Conservation (phyloP, 75 land plant species). For the Picea glauca region DNA sequence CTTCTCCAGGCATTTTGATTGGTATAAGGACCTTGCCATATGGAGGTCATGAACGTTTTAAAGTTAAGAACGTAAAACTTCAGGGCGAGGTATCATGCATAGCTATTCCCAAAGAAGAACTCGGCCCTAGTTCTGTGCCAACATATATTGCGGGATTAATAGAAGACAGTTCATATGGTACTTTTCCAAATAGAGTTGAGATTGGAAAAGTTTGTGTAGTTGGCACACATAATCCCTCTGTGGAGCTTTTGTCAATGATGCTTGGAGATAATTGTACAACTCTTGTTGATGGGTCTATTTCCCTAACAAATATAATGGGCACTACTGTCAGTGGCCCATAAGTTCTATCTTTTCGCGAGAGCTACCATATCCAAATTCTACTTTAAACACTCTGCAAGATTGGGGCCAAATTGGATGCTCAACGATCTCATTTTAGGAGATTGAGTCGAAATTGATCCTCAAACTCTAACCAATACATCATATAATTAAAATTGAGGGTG, state of each 20-base stretch:
- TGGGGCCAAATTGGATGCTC: too few relatives aligned
- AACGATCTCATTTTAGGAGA: too few relatives aligned
- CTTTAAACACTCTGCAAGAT: too few relatives aligned
- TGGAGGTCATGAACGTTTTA: constrained; percentile 48
- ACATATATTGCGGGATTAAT: constrained; percentile 21
- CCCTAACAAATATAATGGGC: constrained; percentile 52
- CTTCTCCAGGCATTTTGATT: too few relatives aligned
- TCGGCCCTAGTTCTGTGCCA: constrained; percentile 18
- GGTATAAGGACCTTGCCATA: constrained; percentile 37
- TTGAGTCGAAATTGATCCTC: too few relatives aligned
- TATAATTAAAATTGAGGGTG: too few relatives aligned
- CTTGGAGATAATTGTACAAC: constrained; percentile 49
- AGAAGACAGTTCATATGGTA: too few relatives aligned
- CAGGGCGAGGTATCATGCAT: constrained; percentile 82
- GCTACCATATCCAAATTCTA: too few relatives aligned
- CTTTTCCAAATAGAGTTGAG: too few relatives aligned
- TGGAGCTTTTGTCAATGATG: constrained; percentile 66
- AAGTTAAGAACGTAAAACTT: constrained; percentile 43
- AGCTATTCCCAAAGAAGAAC: constrained; percentile 56
- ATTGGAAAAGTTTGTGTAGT: constrained; percentile 55
- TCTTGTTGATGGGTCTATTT: constrained; percentile 63
- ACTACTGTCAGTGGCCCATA: constrained; percentile 63
- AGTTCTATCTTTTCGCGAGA: too few relatives aligned
- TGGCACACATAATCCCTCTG: constrained; percentile 93
- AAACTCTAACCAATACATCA: too few relatives aligned